Conservation (phyloP, 805 yeast genomes). For the Suhomyces prunicola region DNA sequence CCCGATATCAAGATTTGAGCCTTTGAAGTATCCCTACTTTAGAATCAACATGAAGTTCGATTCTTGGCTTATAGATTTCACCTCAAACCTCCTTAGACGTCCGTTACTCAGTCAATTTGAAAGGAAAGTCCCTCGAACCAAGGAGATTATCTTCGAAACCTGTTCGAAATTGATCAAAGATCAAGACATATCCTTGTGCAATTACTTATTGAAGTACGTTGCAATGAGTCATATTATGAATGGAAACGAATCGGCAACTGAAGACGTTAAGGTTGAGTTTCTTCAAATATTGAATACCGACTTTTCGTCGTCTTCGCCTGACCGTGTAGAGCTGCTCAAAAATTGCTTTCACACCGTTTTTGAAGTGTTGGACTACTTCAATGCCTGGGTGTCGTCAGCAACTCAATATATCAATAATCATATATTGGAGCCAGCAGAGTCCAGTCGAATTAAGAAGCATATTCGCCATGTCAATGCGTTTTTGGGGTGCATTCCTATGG, state of each 20-base stretch:
- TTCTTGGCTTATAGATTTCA: slow-evolving; percentile 69
- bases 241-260: slow-evolving; percentile 35
- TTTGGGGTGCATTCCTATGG: slow-evolving; percentile 58
- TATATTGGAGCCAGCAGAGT: slow-evolving; percentile 14
- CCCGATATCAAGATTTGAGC: slow-evolving; percentile 48
- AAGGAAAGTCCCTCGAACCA: slow-evolving; percentile 12
- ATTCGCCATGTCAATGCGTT: slow-evolving; percentile 41
- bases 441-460: slow-evolving; percentile 24
- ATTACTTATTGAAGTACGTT: slow-evolving; percentile 74
- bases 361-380: slow-evolving; percentile 75
- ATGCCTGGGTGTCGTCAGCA: slow-evolving; percentile 63
- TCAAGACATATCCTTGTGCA: slow-evolving; percentile 67
- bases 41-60: slow-evolving; percentile 52
- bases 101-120: slow-evolving; percentile 17
- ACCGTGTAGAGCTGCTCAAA: slow-evolving; percentile 55
- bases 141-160: slow-evolving; percentile 50
- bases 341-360: slow-evolving; percentile 72
- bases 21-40: slow-evolving; percentile 63
- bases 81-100: slow-evolving; percentile 61
- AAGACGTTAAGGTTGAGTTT: slow-evolving; percentile 58
- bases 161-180: slow-evolving; percentile 64
- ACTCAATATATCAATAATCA: slow-evolving; percentile 29
- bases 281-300: slow-evolving; percentile 52
- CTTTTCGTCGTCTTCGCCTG: slow-evolving; percentile 40
- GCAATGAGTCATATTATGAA: slow-evolving; percentile 60